phyloP scores from a whole-genome alignment of 495 filamentous ascomycete genomes.

The Glarea lozoyensis region DNA sequence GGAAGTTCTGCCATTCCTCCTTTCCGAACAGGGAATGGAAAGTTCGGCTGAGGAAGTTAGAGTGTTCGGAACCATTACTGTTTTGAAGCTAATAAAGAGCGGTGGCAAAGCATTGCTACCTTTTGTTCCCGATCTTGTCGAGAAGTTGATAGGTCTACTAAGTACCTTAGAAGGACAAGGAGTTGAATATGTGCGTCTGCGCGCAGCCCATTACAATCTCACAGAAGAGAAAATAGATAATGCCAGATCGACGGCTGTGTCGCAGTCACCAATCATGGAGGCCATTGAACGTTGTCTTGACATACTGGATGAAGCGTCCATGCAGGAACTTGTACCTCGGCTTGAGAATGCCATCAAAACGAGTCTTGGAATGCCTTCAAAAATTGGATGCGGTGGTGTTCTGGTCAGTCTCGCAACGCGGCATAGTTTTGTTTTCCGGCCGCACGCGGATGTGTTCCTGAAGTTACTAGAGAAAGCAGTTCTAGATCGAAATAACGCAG shows the following conservation, averaged over 20 bases:
- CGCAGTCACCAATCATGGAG: conserved; percentile 84
- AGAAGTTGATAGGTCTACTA: conserved; percentile 68
- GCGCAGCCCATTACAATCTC: conserved; percentile 76
- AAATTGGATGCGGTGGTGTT: conserved; percentile 80
- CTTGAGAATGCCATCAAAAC: conserved; percentile 74
- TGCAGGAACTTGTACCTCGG: conserved; percentile 59
- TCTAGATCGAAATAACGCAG: conserved; percentile 84
- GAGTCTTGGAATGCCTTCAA: conserved; percentile 82
- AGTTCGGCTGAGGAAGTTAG: conserved; percentile 81
- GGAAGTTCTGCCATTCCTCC: conserved; percentile 78
- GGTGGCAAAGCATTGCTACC: conserved; percentile 64
- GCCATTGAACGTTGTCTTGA: conserved; percentile 86
- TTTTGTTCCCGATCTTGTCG: conserved; percentile 73
- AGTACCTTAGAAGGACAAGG: conserved; percentile 79
- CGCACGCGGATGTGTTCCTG: conserved; percentile 70
- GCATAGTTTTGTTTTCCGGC: conserved; percentile 61
- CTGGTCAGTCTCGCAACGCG: conserved; percentile 80
- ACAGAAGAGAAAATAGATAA: conserved; percentile 82
- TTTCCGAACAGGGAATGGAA: conserved; percentile 83
- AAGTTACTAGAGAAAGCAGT: conserved; percentile 68
- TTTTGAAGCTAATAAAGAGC: conserved; percentile 83
- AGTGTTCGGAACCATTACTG: conserved; percentile 58
- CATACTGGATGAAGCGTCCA: conserved; percentile 65
- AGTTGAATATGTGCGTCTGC: conserved; percentile 87
- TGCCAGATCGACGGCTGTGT: conserved; percentile 66